Evolutionary conservation across 2,329 filamentous ascomycete species (phyloP).

Genomic region (Penicillium sp.): DNA sequence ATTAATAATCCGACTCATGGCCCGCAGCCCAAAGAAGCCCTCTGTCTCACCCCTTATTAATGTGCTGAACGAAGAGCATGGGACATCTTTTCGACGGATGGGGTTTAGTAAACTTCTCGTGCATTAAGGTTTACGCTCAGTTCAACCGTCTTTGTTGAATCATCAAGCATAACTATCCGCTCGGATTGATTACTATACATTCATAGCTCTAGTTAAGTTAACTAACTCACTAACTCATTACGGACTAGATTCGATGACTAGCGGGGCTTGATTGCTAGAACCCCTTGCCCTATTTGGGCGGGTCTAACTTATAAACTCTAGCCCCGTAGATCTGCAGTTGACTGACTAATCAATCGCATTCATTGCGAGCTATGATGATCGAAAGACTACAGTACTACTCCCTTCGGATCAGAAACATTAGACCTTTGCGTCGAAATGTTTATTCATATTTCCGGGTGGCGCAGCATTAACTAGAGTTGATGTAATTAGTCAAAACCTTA

Average conservation of each 20-base stretch:
- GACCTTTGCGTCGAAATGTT: slow-evolving; percentile 11
- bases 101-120: slow-evolving; percentile 10
- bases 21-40: not conserved
- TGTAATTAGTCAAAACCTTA: slow-evolving; percentile 13
- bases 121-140: slow-evolving; percentile 8
- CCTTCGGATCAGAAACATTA: slow-evolving; percentile 14
- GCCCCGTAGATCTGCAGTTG: slow-evolving; percentile 5
- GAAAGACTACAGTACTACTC: slow-evolving; percentile 13
- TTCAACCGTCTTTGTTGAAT: slow-evolving; percentile 20
- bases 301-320: slow-evolving; percentile 25
- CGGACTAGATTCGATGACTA: slow-evolving; percentile 22
- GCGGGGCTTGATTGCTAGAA: slow-evolving; percentile 17
- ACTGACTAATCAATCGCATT: slow-evolving; percentile 13
- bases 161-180: slow-evolving; percentile 18
- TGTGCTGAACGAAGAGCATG: slow-evolving; percentile 7
- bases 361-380: slow-evolving; percentile 14
- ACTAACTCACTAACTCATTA: slow-evolving; percentile 20
- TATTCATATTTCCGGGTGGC: slow-evolving; percentile 12
- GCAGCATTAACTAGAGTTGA: slow-evolving; percentile 12
- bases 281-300: slow-evolving; percentile 16
- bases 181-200: slow-evolving; percentile 26
- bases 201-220: slow-evolving; percentile 19
- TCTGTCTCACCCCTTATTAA: slow-evolving; percentile 4
- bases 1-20: slow-evolving; percentile 7
- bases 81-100: slow-evolving; percentile 5